Percentiles rank a stretch among this genome's conserved stretches.
phyloP scores from a whole-genome alignment of 2,329 filamentous ascomycete species.

The Gyromitra esculenta region DNA sequence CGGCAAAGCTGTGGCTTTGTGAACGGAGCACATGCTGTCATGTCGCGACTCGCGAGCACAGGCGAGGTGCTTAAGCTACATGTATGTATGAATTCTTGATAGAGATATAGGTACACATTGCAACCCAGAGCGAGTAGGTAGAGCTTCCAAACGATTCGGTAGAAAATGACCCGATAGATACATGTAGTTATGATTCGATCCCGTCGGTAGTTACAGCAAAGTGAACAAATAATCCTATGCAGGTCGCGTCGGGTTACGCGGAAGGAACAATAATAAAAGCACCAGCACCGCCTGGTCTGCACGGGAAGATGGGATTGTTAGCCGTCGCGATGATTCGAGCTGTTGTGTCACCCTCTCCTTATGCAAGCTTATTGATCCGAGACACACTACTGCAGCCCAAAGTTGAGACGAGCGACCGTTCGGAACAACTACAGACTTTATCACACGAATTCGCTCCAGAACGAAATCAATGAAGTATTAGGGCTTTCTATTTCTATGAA shows the following conservation, averaged over 20 bases:
- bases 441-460: neutral
- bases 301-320: neutral
- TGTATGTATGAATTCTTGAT: neutral
- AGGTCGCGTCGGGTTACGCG: neutral
- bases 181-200: no score
- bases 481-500: conserved; percentile 47
- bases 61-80: no score
- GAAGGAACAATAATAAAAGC: neutral
- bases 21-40: neutral
- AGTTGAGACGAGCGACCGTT: neutral
- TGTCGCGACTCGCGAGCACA: neutral
- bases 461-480: conserved; percentile 29
- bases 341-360: neutral
- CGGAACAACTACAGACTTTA: neutral
- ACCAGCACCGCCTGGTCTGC: neutral
- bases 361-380: conserved; percentile 14
- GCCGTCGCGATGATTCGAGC: neutral
- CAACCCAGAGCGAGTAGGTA: neutral
- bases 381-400: neutral
- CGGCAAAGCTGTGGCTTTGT: neutral
- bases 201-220: neutral
- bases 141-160: neutral
- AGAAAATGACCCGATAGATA: neutral
- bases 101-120: neutral
- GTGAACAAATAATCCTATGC: neutral